Evolutionary conservation across 495 filamentous ascomycete genomes (phyloP).

Genomic region (Pyrenula massariospora): DNA sequence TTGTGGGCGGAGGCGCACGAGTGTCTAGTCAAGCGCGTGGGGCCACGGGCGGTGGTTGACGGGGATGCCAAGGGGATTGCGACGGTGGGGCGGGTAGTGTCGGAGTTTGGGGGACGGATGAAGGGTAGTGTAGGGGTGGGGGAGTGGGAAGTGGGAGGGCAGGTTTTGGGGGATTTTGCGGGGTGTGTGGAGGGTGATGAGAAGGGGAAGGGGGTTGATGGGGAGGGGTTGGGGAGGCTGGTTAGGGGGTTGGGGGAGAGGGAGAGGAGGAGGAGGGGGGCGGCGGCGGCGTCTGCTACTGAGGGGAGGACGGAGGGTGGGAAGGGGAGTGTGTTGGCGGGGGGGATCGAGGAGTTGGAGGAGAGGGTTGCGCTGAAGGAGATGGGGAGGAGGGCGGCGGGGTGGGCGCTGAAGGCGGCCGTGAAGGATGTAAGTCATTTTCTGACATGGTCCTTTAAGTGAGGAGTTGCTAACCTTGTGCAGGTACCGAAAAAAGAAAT

Average conservation of each 20-base stretch:
- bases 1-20: slow-evolving; percentile 72
- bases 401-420: slow-evolving; percentile 22
- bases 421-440: slow-evolving; percentile 37
- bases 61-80: slow-evolving; percentile 56
- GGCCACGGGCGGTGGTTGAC: slow-evolving; percentile 66
- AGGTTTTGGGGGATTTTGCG: slow-evolving; percentile 74
- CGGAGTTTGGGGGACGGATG: slow-evolving; percentile 49
- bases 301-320: slow-evolving; percentile 44
- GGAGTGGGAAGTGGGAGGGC: slow-evolving; percentile 67
- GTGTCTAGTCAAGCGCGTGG: slow-evolving; percentile 67
- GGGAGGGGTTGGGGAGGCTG: slow-evolving; percentile 42
- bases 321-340: slow-evolving; percentile 14
- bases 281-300: slow-evolving; percentile 43
- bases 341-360: slow-evolving; percentile 51
- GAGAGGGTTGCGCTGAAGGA: slow-evolving; percentile 69
- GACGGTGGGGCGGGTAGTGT: slow-evolving; percentile 33
- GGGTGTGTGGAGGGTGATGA: slow-evolving; percentile 29
- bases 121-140: slow-evolving; percentile 16
- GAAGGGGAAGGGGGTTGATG: slow-evolving; percentile 22
- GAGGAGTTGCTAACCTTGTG: too few species aligned
- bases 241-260: slow-evolving; percentile 52
- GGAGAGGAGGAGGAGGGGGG: slow-evolving; percentile 35
- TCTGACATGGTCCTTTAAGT: neutral
- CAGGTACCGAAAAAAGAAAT: slow-evolving; percentile 12
- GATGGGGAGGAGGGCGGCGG: slow-evolving; percentile 48